These are phyloP conservation scores for Zygosaccharomyces lentus DNA, from an alignment of 805 yeast genomes.

Conservation along the genomic window DNA sequence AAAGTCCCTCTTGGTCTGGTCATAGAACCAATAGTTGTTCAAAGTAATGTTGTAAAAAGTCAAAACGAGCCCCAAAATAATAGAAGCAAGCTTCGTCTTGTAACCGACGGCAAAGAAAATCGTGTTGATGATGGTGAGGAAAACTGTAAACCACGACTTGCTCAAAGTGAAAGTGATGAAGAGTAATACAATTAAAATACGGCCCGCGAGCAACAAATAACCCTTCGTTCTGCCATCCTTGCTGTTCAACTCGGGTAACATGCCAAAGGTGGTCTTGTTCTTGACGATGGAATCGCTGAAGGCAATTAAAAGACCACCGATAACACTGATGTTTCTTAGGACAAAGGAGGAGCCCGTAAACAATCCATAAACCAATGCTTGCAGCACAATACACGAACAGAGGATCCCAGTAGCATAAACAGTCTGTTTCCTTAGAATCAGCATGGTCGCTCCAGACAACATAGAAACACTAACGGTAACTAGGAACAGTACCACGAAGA, in stretches of 20 bases:
- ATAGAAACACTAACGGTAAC: constrained; percentile 59
- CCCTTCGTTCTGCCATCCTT: constrained; percentile 61
- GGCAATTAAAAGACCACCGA: constrained; percentile 88
- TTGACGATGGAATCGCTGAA: constrained; percentile 81
- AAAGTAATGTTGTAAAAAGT: constrained; percentile 70
- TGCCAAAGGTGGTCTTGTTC: constrained; percentile 53
- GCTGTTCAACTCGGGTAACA: constrained; percentile 50
- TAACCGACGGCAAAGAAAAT: constrained; percentile 83
- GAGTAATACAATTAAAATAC: constrained; percentile 77
- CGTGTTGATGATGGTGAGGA: constrained; percentile 66
- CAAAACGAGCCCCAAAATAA: constrained; percentile 60
- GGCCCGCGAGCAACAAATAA: constrained; percentile 80
- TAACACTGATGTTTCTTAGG: constrained; percentile 80
- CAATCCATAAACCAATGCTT: constrained; percentile 85
- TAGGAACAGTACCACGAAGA: constrained; percentile 72
- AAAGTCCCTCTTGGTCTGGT: constrained; percentile 70
- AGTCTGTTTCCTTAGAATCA: constrained; percentile 64
- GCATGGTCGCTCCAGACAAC: constrained; percentile 66
- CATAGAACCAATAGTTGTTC: constrained; percentile 86
- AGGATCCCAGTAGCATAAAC: constrained; percentile 67
- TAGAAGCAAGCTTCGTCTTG: constrained; percentile 86
- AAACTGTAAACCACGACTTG: constrained; percentile 62
- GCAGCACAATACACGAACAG: constrained; percentile 66
- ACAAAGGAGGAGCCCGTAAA: constrained; percentile 77
- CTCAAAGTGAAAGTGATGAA: constrained; percentile 81